Base-by-base conservation (phyloP, 1,139 yeast genomes). In the Ogataea hybrid region DNA sequence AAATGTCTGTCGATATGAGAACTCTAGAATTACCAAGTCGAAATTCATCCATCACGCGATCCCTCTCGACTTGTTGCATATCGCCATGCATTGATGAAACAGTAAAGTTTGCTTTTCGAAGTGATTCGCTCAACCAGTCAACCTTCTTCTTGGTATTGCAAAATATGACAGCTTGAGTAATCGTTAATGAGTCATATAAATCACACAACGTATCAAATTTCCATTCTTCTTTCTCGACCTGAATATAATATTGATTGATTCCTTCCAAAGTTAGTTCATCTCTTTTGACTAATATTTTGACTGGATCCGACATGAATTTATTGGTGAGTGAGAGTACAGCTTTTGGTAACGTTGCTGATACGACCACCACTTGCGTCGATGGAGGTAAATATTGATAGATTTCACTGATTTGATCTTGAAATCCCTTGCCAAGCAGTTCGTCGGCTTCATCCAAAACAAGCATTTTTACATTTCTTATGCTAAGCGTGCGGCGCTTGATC, bases 61-160 rank as follows among this genome's bases (percentile, higher is more conserved):
- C 96, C 62, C 97, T 73, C 58, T 90, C 96, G 46, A 84, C 88
- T 66, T 92, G 97, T 57, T 85, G 84, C 96, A 92, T 86, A 58
- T 92, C 97, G 21, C 97, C 97, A 62, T 92, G 97, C 95, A 92
- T 90, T 8, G 96, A 75, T 5, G 82, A 87, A 14, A 90, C 96
- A 0, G 96, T 83, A 65, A 92, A 92, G 61, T 88, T 86, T 14
- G 90, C 81, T 54, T 77, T 81, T 41, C 73, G 71, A 75, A 92
- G 76, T 58, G 84, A 84, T n/a, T 77, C 80, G 5, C 88, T 71
- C 21, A 92, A 70, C 95, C 96, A 89, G 62, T 88, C 95, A 31
- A 92, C 97, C 63, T 90, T 90, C 57, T 81, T 75, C 60, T 86
- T 85, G 23, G 96, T 90, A 62, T 92, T 92, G 64, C 97, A 92